Conservation (phyloP, 352 stramenopile genomes). For the Phytophthora tentaculata region DNA sequence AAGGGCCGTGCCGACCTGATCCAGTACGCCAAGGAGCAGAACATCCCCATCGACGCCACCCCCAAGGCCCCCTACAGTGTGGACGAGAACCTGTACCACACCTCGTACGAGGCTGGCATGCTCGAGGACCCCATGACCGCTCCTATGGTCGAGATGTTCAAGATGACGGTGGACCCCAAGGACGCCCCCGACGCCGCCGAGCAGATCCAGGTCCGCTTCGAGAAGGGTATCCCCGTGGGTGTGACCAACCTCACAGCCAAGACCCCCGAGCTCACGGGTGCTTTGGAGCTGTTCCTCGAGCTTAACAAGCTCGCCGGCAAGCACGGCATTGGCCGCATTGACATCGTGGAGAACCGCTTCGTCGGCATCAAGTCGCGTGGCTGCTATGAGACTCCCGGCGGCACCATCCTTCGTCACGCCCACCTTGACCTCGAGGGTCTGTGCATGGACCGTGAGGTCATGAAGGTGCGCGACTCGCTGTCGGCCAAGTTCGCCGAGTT, state of each 20-base stretch:
- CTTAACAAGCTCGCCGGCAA: constrained; percentile 97
- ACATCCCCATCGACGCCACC: constrained; percentile 97
- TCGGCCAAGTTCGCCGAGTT: constrained; percentile 96
- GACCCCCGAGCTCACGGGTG: constrained; percentile 90
- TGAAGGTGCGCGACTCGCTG: constrained; percentile 93
- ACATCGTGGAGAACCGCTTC: constrained; percentile 99
- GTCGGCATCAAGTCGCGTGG: constrained; percentile 99
- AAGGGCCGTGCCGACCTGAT: constrained; percentile 97
- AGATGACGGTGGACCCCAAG: constrained; percentile 97
- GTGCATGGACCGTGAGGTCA: constrained; percentile 97
- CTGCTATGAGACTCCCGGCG: constrained; percentile 98
- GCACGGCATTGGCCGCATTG: constrained; percentile 97
- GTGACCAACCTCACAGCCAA: constrained; percentile 90
- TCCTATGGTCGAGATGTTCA: constrained; percentile 97
- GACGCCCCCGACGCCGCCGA: constrained; percentile 91
- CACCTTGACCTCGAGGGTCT: constrained; percentile 96
- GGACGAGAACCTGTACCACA: constrained; percentile 99
- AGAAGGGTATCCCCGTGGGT: constrained; percentile 94
- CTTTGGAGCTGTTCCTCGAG: constrained; percentile 97
- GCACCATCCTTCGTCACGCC: constrained; percentile 90
- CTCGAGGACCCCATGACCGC: constrained; percentile 95
- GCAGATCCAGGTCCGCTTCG: constrained; percentile 95
- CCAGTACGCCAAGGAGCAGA: constrained; percentile 96
- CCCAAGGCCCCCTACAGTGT: constrained; percentile 98
- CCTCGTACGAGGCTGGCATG: constrained; percentile 97